These are phyloP conservation scores for Ophiocordyceps camponoti-saundersi DNA, from an alignment of 2,329 filamentous ascomycete species.

Conservation along the genomic window DNA sequence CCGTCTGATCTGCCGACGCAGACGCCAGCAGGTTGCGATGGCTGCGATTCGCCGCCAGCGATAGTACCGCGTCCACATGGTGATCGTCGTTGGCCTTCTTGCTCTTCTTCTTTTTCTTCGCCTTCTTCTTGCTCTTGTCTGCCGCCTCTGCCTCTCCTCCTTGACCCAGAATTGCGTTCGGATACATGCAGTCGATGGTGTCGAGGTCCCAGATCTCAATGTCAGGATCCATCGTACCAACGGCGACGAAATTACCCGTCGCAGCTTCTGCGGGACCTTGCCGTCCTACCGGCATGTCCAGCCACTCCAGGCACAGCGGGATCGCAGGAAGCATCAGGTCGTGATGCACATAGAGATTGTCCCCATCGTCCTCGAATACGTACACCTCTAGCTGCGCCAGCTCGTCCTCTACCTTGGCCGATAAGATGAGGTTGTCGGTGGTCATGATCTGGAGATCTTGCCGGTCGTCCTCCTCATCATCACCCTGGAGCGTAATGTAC, in stretches of 20 bases:
- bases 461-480: constrained; percentile 54
- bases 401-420: constrained; percentile 91
- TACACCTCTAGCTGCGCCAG: constrained; percentile 93
- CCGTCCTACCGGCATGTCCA: constrained; percentile 79
- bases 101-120: constrained; percentile 65
- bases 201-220: constrained; percentile 98
- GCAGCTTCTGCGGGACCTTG: constrained; percentile 41
- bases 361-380: constrained; percentile 86
- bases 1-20: constrained; percentile 86
- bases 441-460: constrained; percentile 87
- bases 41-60: constrained; percentile 79
- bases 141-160: constrained; percentile 35
- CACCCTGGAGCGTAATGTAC: constrained; percentile 76
- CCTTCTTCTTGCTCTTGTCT: constrained; percentile 9
- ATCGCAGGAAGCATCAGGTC: constrained; percentile 98
- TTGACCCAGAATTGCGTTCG: constrained; percentile 85
- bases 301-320: constrained; percentile 87
- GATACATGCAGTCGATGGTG: constrained; percentile 93
- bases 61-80: constrained; percentile 86
- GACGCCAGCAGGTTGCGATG: constrained; percentile 92
- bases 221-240: constrained; percentile 95
- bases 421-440: constrained; percentile 82
- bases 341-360: constrained; percentile 98
- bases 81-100: constrained; percentile 72
- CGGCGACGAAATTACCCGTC: constrained; percentile 78